Evolutionary conservation across 495 filamentous ascomycete genomes (phyloP).

Genomic region (Amphirosellinia nigrospora): DNA sequence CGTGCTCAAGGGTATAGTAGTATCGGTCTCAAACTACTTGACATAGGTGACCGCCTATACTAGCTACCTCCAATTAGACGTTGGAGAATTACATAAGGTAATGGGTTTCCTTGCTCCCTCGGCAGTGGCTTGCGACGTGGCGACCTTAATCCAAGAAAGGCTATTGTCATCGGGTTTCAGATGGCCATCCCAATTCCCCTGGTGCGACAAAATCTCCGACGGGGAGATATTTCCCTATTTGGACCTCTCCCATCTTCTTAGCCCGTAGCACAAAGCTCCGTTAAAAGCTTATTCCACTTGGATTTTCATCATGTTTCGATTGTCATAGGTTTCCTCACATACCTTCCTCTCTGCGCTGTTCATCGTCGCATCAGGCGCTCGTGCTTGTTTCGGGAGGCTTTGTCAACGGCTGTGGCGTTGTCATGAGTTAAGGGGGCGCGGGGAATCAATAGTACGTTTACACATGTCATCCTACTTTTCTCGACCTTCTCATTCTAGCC

Average conservation of each 20-base stretch:
- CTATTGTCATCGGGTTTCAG: neutral
- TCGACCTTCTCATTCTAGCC: conserved; percentile 20
- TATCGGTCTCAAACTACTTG: neutral
- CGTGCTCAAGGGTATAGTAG: neutral
- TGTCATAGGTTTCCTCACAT: conserved; percentile 7
- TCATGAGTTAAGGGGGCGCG: neutral
- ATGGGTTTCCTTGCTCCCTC: neutral
- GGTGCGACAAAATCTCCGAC: conserved; percentile 4
- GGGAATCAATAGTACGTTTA: neutral
- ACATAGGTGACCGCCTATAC: neutral
- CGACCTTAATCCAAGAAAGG: neutral
- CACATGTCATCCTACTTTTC: neutral
- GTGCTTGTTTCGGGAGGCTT: conserved; percentile 15
- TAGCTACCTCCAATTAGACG: neutral
- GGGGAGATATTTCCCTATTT: neutral
- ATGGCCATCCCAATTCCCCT: conserved; percentile 7
- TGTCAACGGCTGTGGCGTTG: neutral
- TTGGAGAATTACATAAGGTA: neutral
- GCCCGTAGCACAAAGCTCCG: neutral
- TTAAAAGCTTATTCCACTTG: neutral
- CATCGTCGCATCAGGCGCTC: conserved; percentile 15
- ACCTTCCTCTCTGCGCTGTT: conserved; percentile 16
- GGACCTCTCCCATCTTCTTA: neutral
- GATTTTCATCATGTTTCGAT: conserved; percentile 15
- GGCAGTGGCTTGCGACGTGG: neutral